Conservation (phyloP, 2,329 filamentous ascomycete species). For the Amauroascus niger region DNA sequence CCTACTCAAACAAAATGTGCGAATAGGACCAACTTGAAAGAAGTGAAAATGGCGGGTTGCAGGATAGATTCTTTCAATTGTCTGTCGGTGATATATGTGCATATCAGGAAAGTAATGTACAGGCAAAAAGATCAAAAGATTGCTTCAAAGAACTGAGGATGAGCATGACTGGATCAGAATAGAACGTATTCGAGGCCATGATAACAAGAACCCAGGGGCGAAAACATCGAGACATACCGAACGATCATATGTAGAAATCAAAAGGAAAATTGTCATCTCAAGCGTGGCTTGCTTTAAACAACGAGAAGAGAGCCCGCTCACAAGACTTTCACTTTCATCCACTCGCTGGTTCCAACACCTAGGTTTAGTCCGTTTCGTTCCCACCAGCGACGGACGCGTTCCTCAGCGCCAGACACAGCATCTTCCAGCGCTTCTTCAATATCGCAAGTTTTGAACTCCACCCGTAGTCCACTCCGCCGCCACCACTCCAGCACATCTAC, state of each 20-base stretch:
- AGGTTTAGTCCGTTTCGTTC: conserved; percentile 71
- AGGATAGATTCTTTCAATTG: too few species aligned
- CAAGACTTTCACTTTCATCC: conserved; percentile 73
- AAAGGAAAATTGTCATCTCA: not conserved
- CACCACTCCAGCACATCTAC: conserved; percentile 86
- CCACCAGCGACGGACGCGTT: conserved; percentile 77
- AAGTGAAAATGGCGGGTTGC: too few species aligned
- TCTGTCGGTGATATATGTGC: not conserved
- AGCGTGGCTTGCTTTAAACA: not conserved
- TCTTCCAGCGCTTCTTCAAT: conserved; percentile 93
- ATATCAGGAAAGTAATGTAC: not conserved
- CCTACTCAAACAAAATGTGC: too few species aligned
- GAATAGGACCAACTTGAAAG: too few species aligned
- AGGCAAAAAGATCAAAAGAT: not conserved
- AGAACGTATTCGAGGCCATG: not conserved
- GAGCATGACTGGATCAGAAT: not conserved
- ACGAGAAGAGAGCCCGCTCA: conserved; percentile 25
- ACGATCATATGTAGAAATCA: not conserved
- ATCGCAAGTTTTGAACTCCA: conserved; percentile 91
- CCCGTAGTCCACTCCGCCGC: conserved; percentile 60
- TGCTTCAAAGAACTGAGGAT: too few species aligned
- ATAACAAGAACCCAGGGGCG: not conserved
- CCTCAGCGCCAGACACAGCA: conserved; percentile 61
- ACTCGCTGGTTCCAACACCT: conserved; percentile 73
- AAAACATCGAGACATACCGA: not conserved